phyloP scores from a whole-genome alignment of 225 moss, liverwort and hornwort species.

The Marchantia paleacea region DNA sequence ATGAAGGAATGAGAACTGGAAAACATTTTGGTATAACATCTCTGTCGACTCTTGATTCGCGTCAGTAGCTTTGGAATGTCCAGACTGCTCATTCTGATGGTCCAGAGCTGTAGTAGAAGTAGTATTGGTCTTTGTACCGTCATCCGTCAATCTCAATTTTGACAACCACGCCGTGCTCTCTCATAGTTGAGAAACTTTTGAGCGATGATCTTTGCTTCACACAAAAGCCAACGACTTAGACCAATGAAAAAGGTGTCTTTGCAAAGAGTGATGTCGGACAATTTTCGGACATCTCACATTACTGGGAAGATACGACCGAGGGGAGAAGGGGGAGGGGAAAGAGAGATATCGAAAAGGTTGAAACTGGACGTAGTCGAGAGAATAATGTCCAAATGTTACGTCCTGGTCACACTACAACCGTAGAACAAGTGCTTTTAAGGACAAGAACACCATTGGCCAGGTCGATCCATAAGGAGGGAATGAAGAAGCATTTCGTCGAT shows the following conservation, averaged over 20 bases:
- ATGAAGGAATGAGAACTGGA: too few relatives aligned
- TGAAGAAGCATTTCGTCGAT: background rate
- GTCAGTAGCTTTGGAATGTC: slow-evolving; percentile 2
- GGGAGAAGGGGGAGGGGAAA: too few relatives aligned
- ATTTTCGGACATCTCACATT: too few relatives aligned
- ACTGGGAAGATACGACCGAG: too few relatives aligned
- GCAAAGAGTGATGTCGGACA: too few relatives aligned
- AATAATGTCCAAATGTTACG: background rate
- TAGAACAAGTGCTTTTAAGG: background rate
- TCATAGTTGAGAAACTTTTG: background rate
- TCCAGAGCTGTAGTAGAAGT: background rate
- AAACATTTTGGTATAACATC: background rate
- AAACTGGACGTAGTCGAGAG: background rate
- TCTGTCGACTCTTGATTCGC: background rate
- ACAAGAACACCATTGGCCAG: background rate
- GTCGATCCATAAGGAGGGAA: background rate
- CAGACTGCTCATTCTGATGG: background rate
- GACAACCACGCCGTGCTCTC: background rate
- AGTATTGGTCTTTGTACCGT: background rate
- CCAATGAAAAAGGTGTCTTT: too few relatives aligned
- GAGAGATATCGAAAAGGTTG: background rate
- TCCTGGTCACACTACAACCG: background rate
- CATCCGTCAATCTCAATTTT: background rate
- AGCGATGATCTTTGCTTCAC: background rate
- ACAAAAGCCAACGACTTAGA: background rate